These are phyloP conservation scores for Thielaviopsis musarum DNA, from an alignment of 2,329 filamentous ascomycete species.

Conservation along the genomic window DNA sequence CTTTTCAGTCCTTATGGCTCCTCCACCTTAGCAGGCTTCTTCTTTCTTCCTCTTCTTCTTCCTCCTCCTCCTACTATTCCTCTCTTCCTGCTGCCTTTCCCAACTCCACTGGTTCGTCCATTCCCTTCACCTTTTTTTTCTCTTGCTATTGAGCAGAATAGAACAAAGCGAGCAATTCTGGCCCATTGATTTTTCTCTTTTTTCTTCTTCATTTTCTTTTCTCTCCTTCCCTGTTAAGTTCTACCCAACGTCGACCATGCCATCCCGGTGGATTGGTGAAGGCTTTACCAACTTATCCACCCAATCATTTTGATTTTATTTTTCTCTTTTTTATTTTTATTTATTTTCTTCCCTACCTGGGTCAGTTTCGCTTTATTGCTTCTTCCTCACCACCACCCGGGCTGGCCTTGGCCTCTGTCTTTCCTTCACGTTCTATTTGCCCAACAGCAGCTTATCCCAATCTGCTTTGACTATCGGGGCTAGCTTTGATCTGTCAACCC, in stretches of 20 bases:
- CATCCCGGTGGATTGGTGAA: neutral
- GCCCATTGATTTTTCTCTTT: neutral
- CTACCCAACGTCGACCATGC: neutral
- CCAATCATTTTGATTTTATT: neutral
- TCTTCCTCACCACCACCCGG: no score
- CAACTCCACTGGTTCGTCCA: neutral
- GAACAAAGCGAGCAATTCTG: neutral
- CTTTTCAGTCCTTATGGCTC: neutral
- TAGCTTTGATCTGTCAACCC: neutral
- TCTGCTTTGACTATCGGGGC: neutral
- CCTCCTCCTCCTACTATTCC: neutral
- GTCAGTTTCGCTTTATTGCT: neutral
- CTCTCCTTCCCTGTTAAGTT: neutral
- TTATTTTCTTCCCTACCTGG: neutral
- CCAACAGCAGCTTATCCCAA: neutral
- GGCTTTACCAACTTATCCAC: neutral
- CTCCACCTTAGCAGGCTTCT: neutral
- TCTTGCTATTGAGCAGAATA: neutral
- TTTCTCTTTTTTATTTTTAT: neutral
- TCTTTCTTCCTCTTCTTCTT: slow-evolving; percentile 13
- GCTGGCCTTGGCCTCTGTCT: neutral
- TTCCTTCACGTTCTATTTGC: neutral
- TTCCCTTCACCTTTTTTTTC: neutral
- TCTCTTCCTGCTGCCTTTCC: neutral
- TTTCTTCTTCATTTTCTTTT: neutral